Evolutionary conservation across 768 basidiomycete species (phyloP), one percentile per base, ranked within the genome.

Genomic region (Leucosporidium yakuticum): DNA sequence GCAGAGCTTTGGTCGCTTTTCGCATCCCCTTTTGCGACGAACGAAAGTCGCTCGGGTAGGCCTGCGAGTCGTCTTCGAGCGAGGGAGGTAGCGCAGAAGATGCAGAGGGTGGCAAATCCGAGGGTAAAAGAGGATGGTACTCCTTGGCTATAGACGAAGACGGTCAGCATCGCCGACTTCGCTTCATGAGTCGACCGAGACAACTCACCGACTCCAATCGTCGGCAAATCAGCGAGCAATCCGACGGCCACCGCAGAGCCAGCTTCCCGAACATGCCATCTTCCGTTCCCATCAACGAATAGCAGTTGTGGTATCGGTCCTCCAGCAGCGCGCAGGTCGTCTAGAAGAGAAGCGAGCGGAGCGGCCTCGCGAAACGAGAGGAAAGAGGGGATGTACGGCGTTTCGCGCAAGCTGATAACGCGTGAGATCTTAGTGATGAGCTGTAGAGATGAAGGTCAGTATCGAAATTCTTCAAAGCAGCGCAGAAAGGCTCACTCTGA

Each of bases 211-310:
- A 70, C 49, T 2, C 76, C 74, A 20, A 77, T 64, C 0, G 77
- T 77, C 1, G 76, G 77, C 14, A 77, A 25, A 1, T 67, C 74
- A 4, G 73, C 65, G 47, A 69, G 55, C 5, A 76, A 64, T 14
- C 77, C 77, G 0, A 77, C 67, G 8, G 69, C 73, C 7, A 69
- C 71, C 4, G 76, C 77, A 11, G 73, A 69, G 5, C 77, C 77
- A 17, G 76, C 74, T 63, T 76, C 63, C 2, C 77, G 65, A 4
- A 68, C 66, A 53, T 78, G 77, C 48, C 74, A 64, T 17, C 77
- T 34, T 2, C 77, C 77, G 60, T 78, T 78, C 4, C 77, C 77
- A 31, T 78, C 77, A 1, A 76, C 73, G 21, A 78, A 58, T 20
- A 77, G 63, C 14, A 78, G 47, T 49, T 78, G 76, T 20, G 76